A percentile compares a stretch with the other conserved stretches of the same genome.
Conservation (phyloP, 495 filamentous ascomycete genomes). For the Annulohypoxylon maeteangense region DNA sequence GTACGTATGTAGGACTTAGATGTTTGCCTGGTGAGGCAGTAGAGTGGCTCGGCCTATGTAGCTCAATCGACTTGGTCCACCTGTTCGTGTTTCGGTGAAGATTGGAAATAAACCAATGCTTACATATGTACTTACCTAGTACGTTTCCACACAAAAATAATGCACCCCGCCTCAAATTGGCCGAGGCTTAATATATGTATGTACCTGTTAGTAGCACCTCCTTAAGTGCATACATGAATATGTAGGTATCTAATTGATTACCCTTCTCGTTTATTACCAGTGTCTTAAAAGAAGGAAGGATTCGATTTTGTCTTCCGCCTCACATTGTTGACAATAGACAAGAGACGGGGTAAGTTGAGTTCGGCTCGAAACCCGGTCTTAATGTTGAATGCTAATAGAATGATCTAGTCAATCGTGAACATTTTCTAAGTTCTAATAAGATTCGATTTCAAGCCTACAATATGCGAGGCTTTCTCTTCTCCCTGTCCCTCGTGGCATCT, state of each 20-base stretch:
- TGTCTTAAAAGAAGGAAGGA: not conserved
- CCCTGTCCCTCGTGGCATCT: slow-evolving; percentile 65
- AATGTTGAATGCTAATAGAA: not conserved
- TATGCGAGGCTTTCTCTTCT: slow-evolving; percentile 68
- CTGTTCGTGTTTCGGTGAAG: not conserved
- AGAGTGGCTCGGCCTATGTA: not conserved
- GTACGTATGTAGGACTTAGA: not conserved
- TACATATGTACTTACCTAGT: not conserved
- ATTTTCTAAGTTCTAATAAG: not conserved
- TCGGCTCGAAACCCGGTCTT: not conserved
- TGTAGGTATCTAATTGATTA: not conserved
- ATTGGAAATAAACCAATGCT: not conserved
- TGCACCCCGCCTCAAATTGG: not conserved
- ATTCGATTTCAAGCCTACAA: slow-evolving; percentile 29
- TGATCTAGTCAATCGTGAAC: not conserved
- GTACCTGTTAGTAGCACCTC: not conserved
- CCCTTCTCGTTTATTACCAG: not conserved
- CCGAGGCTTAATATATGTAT: not conserved
- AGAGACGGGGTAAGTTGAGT: not conserved
- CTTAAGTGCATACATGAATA: not conserved
- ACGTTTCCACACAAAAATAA: not conserved
- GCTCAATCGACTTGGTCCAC: not conserved
- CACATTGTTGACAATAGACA: not conserved
- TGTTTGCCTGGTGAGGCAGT: slow-evolving; percentile 2
- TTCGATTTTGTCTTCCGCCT: not conserved